Evolutionary conservation across 2,329 filamentous ascomycete genomes (phyloP).

Genomic region (Fusarium verrucosum): DNA sequence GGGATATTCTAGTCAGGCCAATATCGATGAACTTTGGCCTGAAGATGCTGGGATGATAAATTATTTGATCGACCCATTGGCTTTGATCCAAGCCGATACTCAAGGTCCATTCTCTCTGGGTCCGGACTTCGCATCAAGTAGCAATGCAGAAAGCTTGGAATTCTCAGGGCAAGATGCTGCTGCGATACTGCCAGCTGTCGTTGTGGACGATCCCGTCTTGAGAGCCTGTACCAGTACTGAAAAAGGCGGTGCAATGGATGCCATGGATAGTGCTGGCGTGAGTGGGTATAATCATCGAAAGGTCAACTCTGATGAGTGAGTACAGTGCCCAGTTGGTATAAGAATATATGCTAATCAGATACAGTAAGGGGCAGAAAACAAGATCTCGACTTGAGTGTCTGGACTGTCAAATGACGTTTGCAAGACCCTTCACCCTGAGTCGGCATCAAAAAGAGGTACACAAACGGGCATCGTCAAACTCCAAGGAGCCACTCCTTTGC

Average conservation of each 20-base stretch:
- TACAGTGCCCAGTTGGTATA: not conserved
- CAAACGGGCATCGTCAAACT: not conserved
- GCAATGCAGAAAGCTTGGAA: too few species aligned
- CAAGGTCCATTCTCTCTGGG: not conserved
- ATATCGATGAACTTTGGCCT: not conserved
- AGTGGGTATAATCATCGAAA: not conserved
- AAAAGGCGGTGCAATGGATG: fast-evolving
- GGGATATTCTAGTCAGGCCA: not conserved
- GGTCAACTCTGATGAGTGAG: not conserved
- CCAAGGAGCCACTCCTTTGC: not conserved
- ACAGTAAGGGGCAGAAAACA: too few species aligned
- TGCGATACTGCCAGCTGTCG: too few species aligned
- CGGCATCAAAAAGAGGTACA: not conserved
- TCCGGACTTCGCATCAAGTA: fast-evolving
- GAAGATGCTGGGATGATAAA: not conserved
- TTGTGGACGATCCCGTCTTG: not conserved
- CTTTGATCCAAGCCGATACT: not conserved
- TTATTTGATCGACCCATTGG: not conserved
- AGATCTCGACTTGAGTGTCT: not conserved
- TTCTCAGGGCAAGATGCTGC: not conserved
- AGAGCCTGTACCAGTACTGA: fast-evolving
- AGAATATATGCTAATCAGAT: not conserved
- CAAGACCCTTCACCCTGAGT: not conserved
- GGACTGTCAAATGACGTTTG: not conserved
- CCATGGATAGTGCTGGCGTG: too few species aligned